Conservation (phyloP, 164 flowering plant species). For the Umbilicus rupestris region DNA sequence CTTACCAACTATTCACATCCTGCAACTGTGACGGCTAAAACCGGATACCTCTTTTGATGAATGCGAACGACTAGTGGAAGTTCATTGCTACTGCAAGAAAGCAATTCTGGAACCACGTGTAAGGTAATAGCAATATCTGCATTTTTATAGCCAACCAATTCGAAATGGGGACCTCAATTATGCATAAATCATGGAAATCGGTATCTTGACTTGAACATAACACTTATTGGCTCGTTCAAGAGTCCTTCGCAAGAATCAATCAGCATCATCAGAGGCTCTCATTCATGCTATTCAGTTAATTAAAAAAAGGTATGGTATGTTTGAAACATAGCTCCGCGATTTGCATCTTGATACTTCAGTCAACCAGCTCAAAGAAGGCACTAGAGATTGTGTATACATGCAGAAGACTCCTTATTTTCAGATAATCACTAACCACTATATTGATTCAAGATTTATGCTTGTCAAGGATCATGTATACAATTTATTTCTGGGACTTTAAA, state of each 20-base stretch:
- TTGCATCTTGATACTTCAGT: constrained; percentile 4
- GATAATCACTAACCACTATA: neutral
- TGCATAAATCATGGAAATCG: constrained; percentile 81
- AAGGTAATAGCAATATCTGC: constrained; percentile 95
- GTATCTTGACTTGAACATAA: constrained; percentile 54
- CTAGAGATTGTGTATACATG: neutral
- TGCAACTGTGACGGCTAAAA: constrained; percentile 63
- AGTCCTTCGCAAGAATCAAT: constrained; percentile 47
- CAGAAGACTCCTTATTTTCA: neutral
- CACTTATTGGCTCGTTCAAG: constrained; percentile 45
- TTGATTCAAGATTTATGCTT: neutral
- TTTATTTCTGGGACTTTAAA: neutral
- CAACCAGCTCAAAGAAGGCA: constrained; percentile 4
- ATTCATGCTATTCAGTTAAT: constrained; percentile 19
- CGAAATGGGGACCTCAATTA: constrained; percentile 85
- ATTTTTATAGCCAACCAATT: constrained; percentile 99
- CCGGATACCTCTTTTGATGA: constrained; percentile 75
- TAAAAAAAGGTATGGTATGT: neutral
- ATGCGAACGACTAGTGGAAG: constrained; percentile 61
- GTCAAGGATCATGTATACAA: neutral
- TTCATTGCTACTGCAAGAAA: constrained; percentile 87
- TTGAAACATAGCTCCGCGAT: neutral
- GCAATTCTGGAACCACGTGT: constrained; percentile 79
- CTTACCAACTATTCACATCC: constrained; percentile 90
- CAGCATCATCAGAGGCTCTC: constrained; percentile 32